Evolutionary conservation across 768 basidiomycete species (phyloP), one percentile per base, ranked within the genome.

Genomic region (Gautieria morchelliformis): DNA sequence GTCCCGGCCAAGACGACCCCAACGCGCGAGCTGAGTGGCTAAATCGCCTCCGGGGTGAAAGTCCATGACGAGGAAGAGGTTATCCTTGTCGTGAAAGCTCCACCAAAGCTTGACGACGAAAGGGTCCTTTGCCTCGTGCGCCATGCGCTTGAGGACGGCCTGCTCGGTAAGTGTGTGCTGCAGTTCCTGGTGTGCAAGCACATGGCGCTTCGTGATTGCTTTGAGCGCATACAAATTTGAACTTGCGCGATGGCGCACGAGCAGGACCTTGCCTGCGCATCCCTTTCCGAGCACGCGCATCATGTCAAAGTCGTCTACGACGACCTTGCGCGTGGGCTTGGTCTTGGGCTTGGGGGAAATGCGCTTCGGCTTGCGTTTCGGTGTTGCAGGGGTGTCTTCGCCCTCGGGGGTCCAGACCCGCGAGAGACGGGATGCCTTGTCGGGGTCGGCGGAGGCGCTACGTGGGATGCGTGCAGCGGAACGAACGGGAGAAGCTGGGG

Each of bases 61-160:
- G 71, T 96, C 93, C 88, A 99, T 94, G 45, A 97, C 92, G 66
- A 99, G 81, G 73, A 94, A 98, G 61, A 98, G 72, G 67, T 96
- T 95, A 69, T 97, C 93, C 72, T 89, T 89, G 72, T 98, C 94
- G 71, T 97, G 94, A 74, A 98, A 99, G 71, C 89, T 89, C 87
- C 90, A 94, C 83, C 92, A 90, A 17, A 99, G 80, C 69, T 87
- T 91, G 60, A 97, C 92, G 53, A 98, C 89, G 69, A 98, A 99
- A 11, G 93, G 93, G 68, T 97, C 93, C 63, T 81, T 79, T 58
- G 83, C 81, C 64, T 87, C 84, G 51, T 63, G 58, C 1, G 93
- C 89, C 87, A 97, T 94, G 44, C 90, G 79, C 72, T 90, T 93
- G 66, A 99, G 72, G 33, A 99, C 95, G 7, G 89, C 86, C 70